Percentiles rank a stretch among this genome's conserved stretches.
Evolutionary conservation across 805 yeast genomes (phyloP).

Genomic region (Metschnikowia matae): DNA sequence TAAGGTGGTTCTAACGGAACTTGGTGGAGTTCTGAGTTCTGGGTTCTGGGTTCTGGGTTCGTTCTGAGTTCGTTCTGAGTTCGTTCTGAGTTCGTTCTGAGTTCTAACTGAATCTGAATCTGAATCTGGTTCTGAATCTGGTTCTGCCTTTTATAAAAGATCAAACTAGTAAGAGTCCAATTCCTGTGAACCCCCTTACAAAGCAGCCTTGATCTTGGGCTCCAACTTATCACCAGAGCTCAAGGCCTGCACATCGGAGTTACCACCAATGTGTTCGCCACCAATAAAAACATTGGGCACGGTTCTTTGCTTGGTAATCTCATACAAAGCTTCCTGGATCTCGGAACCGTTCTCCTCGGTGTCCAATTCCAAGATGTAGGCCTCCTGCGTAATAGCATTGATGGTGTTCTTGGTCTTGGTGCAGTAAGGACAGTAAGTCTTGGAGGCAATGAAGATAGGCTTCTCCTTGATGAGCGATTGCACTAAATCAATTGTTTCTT

Average conservation of each 20-base stretch:
- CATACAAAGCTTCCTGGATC: constrained; percentile 28
- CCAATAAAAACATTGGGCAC: constrained; percentile 90
- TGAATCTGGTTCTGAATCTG: too few species aligned
- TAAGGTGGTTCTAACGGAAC: too few species aligned
- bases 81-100: too few species aligned
- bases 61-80: too few species aligned
- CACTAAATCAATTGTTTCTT: constrained; percentile 54
- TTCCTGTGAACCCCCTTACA: constrained; percentile 4
- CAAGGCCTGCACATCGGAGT: constrained; percentile 79
- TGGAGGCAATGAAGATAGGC: constrained; percentile 68
- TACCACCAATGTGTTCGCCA: constrained; percentile 94
- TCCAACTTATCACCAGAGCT: constrained; percentile 53
- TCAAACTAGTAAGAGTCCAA: too few species aligned
- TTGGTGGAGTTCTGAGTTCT: too few species aligned
- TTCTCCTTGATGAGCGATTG: constrained; percentile 59
- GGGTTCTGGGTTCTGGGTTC: too few species aligned
- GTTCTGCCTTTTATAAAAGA: too few species aligned
- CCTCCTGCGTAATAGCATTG: constrained; percentile 28
- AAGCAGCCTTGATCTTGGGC: constrained; percentile 20
- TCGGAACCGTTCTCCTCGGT: constrained; percentile 22
- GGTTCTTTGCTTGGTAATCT: constrained; percentile 84
- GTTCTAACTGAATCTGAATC: too few species aligned
- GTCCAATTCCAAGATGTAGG: constrained; percentile 38
- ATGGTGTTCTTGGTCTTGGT: constrained; percentile 22
- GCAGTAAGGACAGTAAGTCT: constrained; percentile 31